Conservation (phyloP, 2,329 filamentous ascomycete species). For the Drechslera avenae region DNA sequence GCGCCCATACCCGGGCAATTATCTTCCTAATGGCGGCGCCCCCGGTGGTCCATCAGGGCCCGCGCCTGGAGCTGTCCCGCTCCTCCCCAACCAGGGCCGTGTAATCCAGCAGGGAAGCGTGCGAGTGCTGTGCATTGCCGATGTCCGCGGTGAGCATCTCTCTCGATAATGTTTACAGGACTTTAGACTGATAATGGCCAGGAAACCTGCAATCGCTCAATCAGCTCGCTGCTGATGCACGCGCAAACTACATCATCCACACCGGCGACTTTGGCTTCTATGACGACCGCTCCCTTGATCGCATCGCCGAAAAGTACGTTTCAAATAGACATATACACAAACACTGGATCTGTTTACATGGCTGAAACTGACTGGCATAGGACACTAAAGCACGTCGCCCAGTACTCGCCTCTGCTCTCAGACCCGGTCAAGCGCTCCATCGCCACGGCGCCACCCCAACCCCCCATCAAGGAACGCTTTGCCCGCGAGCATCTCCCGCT, state of each 20-base stretch:
- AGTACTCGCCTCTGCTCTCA: constrained; percentile 93
- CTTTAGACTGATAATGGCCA: constrained; percentile 51
- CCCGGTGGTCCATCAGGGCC: constrained; percentile 49
- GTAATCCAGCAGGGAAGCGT: constrained; percentile 57
- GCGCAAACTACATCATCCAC: constrained; percentile 96
- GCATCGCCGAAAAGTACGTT: constrained; percentile 95
- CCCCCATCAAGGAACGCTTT: constrained; percentile 81
- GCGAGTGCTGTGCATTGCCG: constrained; percentile 58
- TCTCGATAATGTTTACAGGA: neutral
- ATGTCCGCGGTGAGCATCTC: constrained; percentile 54
- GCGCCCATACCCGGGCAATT: constrained; percentile 56
- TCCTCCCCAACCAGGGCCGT: constrained; percentile 59
- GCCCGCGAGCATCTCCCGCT: constrained; percentile 81
- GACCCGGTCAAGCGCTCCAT: constrained; percentile 73
- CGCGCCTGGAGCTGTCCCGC: constrained; percentile 52
- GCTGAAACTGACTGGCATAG: constrained; percentile 55
- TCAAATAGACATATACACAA: too few species aligned
- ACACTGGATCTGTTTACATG: neutral
- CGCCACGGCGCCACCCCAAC: constrained; percentile 69
- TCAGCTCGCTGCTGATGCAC: constrained; percentile 91
- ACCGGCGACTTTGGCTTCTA: constrained; percentile 99
- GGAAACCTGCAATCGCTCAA: constrained; percentile 95
- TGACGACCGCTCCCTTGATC: constrained; percentile 91
- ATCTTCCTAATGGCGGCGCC: constrained; percentile 55
- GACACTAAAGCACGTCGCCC: constrained; percentile 96